These are phyloP conservation scores for Trichosporon sp. DNA, from an alignment of 1,284 basidiomycete species.

Conservation along the genomic window DNA sequence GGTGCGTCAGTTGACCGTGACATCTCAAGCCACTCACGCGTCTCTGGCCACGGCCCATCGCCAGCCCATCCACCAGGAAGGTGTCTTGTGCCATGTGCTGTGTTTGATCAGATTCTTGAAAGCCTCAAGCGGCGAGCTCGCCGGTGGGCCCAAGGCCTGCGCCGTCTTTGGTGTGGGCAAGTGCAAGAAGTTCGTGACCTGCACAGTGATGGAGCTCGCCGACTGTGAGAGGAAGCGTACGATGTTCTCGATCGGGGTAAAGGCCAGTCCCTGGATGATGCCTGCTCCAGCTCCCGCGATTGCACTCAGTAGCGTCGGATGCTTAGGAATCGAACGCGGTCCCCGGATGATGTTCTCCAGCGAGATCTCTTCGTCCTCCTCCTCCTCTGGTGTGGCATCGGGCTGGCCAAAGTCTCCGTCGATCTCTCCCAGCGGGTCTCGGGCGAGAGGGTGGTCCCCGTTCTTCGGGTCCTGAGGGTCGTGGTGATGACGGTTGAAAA, in stretches of 20 bases:
- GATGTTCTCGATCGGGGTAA: conserved; percentile 49
- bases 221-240: conserved; percentile 41
- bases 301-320: conserved; percentile 45
- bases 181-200: conserved; percentile 22
- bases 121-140: conserved; percentile 33
- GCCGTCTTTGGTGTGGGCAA: conserved; percentile 23
- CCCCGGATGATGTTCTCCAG: conserved; percentile 40
- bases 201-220: conserved; percentile 25
- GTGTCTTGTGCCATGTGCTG: conserved; percentile 36
- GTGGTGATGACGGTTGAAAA: conserved; percentile 31
- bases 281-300: conserved; percentile 46
- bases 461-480: conserved; percentile 3
- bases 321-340: conserved; percentile 38
- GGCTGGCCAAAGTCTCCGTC: conserved; percentile 21
- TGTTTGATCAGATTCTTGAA: conserved; percentile 34
- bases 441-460: conserved; percentile 10
- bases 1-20: background rate
- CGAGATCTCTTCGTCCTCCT: conserved; percentile 38
- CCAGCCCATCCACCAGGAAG: conserved; percentile 46
- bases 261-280: conserved; percentile 43
- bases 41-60: conserved; percentile 42
- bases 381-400: background rate
- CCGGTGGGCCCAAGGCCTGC: conserved; percentile 17
- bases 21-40: conserved; percentile 29
- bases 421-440: conserved; percentile 16